Evolutionary conservation across 768 basidiomycete species (phyloP).

Genomic region (Trametes cingulata): DNA sequence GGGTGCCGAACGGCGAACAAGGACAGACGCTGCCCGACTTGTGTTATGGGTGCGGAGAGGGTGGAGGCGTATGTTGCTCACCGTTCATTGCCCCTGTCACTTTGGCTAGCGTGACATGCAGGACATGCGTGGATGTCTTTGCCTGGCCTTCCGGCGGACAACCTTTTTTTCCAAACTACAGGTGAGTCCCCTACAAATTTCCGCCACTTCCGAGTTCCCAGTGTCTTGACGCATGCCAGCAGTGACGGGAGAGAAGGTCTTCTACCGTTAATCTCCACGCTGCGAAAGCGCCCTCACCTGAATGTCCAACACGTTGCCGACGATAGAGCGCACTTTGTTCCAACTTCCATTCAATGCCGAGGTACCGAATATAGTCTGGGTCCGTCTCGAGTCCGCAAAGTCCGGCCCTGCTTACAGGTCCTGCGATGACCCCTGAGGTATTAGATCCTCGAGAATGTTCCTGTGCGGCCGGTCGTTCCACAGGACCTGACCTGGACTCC

Average conservation of each 20-base stretch:
- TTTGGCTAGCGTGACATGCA: constrained; percentile 1
- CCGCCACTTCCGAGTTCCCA: not conserved
- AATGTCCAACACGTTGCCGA: constrained; percentile 9
- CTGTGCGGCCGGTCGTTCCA: not conserved
- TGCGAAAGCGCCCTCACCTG: not conserved
- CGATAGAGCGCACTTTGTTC: constrained; percentile 4
- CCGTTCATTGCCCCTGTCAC: not conserved
- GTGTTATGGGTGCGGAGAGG: no score
- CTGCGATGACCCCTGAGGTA: not conserved
- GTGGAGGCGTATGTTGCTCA: no score
- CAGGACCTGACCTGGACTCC: not conserved
- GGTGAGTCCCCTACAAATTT: not conserved
- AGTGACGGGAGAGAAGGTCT: constrained; percentile 6
- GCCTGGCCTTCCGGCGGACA: not conserved
- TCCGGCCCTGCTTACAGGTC: constrained; percentile 2
- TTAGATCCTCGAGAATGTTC: not conserved
- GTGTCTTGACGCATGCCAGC: constrained; percentile 5
- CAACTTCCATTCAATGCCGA: constrained; percentile 15
- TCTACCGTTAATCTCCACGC: constrained; percentile 15
- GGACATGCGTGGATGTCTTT: not conserved
- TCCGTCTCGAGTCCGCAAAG: constrained; percentile 13
- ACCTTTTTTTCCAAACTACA: not conserved
- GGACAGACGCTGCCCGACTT: no score
- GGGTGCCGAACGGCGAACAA: no score
- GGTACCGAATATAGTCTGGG: constrained; percentile 11